Conservation (phyloP, 148 eudicot species). For the Dianthus caryophyllus region DNA sequence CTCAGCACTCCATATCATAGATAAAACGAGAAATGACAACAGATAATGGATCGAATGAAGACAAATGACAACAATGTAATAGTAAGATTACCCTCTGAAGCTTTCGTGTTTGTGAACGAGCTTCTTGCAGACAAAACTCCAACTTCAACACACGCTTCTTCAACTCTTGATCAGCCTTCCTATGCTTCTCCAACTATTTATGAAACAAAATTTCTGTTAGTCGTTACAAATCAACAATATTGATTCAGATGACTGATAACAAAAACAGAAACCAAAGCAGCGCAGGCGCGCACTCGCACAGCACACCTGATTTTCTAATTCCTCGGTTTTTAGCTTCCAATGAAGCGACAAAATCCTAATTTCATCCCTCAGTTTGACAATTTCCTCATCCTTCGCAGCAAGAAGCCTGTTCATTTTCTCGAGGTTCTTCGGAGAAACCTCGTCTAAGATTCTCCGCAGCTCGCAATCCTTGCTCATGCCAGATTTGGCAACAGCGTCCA, state of each 20-base stretch:
- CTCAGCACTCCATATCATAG: background rate
- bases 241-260: background rate
- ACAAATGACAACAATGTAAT: background rate
- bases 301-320: constrained; percentile 77
- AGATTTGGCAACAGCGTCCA: constrained; percentile 65
- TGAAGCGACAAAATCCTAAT: constrained; percentile 72
- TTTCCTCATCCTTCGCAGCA: constrained; percentile 69
- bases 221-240: constrained; percentile 1
- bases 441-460: constrained; percentile 63
- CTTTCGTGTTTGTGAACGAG: constrained; percentile 90
- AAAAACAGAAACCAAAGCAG: background rate
- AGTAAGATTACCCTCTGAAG: constrained; percentile 69
- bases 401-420: constrained; percentile 73
- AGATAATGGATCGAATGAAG: background rate
- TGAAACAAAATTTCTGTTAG: background rate
- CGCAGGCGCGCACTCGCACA: too few relatives aligned
- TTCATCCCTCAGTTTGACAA: constrained; percentile 66
- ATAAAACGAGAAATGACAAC: background rate
- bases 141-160: constrained; percentile 86
- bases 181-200: constrained; percentile 72
- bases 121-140: constrained; percentile 95
- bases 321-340: constrained; percentile 83
- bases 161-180: constrained; percentile 78
- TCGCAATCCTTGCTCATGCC: constrained; percentile 67
- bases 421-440: constrained; percentile 69